Conservation (phyloP, 306 rosid genomes). For the Trichosanthes cucumerina region DNA sequence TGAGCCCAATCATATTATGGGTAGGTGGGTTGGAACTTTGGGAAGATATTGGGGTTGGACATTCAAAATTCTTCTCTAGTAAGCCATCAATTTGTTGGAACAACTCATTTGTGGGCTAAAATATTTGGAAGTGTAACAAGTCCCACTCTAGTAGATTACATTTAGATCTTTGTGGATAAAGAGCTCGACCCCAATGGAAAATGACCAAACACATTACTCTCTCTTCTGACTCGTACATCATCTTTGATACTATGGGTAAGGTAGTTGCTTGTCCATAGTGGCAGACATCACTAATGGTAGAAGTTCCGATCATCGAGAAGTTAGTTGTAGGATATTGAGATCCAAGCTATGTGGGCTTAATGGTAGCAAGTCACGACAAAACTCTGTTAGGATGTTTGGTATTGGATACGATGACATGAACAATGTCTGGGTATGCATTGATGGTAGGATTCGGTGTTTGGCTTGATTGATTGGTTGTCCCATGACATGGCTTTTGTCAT, state of each 20-base stretch:
- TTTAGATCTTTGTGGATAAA: background rate
- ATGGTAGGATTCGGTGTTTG: background rate
- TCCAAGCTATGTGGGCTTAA: background rate
- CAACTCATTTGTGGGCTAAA: background rate
- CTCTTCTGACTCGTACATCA: background rate
- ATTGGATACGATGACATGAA: background rate
- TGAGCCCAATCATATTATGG: too few species aligned
- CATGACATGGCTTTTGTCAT: background rate
- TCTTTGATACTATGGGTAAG: background rate
- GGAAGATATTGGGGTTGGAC: too few species aligned
- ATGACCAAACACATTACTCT: background rate
- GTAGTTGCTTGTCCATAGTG: background rate
- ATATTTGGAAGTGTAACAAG: background rate
- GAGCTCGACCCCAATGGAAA: background rate
- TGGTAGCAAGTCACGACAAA: background rate
- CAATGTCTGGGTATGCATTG: background rate
- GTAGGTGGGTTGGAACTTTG: too few species aligned
- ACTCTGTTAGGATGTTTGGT: background rate
- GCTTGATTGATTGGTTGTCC: background rate
- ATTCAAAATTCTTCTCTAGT: too few species aligned
- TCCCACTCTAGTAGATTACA: background rate
- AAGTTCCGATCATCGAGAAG: background rate
- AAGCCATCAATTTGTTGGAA: background rate
- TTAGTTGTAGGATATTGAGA: background rate
- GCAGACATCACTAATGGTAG: background rate